Conservation (phyloP, 2,329 filamentous ascomycete species). For the Colletotrichum horii region DNA sequence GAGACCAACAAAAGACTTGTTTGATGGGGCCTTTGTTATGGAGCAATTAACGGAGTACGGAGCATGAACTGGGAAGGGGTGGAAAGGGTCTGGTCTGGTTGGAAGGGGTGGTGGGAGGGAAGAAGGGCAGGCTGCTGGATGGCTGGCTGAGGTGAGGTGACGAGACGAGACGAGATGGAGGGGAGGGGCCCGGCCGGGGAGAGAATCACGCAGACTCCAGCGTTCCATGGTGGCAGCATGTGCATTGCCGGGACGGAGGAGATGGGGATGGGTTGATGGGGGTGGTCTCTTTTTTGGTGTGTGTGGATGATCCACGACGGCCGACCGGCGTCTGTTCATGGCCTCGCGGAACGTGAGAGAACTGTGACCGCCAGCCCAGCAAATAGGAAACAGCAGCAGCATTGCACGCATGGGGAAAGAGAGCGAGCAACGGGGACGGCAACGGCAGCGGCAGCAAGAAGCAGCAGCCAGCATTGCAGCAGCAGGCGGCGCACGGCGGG, state of each 20-base stretch:
- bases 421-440: not conserved
- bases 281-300: not conserved
- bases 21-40: not conserved
- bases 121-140: not conserved
- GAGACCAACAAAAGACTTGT: not conserved
- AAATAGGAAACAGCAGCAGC: not conserved
- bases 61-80: not conserved
- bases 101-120: not conserved
- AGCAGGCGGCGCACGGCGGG: not conserved
- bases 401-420: not conserved
- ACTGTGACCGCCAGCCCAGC: not conserved
- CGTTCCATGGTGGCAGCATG: constrained; percentile 15
- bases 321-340: not conserved
- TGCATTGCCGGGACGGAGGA: constrained; percentile 14
- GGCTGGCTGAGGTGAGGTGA: constrained; percentile 15
- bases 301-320: not conserved
- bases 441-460: not conserved
- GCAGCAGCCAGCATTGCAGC: not conserved
- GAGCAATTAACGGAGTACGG: not conserved
- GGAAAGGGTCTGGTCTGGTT: not conserved
- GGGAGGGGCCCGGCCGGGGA: not conserved
- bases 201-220: constrained; percentile 13
- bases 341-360: constrained; percentile 1
- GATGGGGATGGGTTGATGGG: not conserved
- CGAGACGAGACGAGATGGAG: not conserved